Evolutionary conservation across 345 rosid genomes (phyloP).

Genomic region (Physaria fendleri): DNA sequence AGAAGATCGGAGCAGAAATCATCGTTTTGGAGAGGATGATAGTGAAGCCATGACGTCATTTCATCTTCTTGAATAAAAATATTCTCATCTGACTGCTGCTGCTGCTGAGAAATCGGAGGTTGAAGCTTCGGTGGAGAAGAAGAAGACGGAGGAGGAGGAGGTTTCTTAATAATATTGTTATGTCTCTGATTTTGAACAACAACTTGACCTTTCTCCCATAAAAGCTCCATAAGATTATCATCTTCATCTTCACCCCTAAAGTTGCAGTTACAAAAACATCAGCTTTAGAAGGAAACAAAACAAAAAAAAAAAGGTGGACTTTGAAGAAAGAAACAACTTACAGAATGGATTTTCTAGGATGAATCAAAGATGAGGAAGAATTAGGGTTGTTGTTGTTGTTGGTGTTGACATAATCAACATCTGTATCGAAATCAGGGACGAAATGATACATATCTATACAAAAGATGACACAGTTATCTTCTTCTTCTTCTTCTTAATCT

Average conservation of each 20-base stretch:
- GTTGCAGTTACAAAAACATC: neutral
- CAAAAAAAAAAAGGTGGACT: neutral
- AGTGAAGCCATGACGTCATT: slow-evolving; percentile 91
- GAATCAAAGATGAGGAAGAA: slow-evolving; percentile 30
- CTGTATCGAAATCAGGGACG: slow-evolving; percentile 68
- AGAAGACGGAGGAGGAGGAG: no score
- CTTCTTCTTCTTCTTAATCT: no score
- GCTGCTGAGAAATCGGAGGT: slow-evolving; percentile 17
- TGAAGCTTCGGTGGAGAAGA: neutral
- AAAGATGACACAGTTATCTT: no score
- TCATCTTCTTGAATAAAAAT: slow-evolving; percentile 87
- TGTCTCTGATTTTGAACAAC: slow-evolving; percentile 60
- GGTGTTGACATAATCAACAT: slow-evolving; percentile 41
- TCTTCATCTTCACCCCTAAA: slow-evolving; percentile 50
- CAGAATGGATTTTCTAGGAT: slow-evolving; percentile 42
- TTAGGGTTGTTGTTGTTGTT: no score
- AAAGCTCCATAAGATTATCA: slow-evolving; percentile 81
- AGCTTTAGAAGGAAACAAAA: neutral
- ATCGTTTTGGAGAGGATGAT: slow-evolving; percentile 35
- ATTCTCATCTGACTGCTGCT: slow-evolving; percentile 30
- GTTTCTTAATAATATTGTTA: no score
- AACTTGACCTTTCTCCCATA: slow-evolving; percentile 91
- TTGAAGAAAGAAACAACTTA: slow-evolving; percentile 2
- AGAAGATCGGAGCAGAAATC: slow-evolving; percentile 60
- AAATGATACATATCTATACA: slow-evolving; percentile 64